phyloP scores from a whole-genome alignment of 768 basidiomycete species.

The Naganishia onofrii region DNA sequence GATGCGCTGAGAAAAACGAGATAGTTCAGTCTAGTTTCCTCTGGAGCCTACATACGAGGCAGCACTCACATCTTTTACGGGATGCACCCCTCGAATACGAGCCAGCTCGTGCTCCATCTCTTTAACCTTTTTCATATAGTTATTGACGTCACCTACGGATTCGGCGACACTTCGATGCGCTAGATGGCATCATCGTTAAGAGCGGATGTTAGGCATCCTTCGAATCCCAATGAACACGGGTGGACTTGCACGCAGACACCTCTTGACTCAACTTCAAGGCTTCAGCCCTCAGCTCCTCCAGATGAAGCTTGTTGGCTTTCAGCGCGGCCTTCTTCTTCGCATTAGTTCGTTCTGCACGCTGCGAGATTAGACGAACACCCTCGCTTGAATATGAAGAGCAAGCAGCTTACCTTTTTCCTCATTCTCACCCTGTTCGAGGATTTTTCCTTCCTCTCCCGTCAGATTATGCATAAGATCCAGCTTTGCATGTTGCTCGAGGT shows the following conservation, averaged over 20 bases:
- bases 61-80: constrained; percentile 56
- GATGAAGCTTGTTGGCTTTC: constrained; percentile 63
- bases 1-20: constrained; percentile 61
- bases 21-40: background rate
- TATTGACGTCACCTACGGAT: constrained; percentile 30
- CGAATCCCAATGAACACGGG: background rate
- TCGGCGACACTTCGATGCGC: constrained; percentile 21
- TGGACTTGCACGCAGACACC: constrained; percentile 43
- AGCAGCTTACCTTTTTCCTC: constrained; percentile 55
- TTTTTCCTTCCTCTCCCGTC: constrained; percentile 77
- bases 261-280: constrained; percentile 64
- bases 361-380: background rate
- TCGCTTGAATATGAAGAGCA: background rate
- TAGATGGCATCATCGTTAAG: background rate
- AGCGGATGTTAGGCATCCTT: constrained; percentile 13
- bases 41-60: no score
- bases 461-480: constrained; percentile 82
- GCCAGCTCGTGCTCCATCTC: constrained; percentile 77
- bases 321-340: constrained; percentile 69
- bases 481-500: constrained; percentile 85
- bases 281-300: constrained; percentile 61
- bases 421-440: constrained; percentile 76
- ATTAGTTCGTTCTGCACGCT: constrained; percentile 58
- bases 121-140: constrained; percentile 59
- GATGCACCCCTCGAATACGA: constrained; percentile 73